Base-by-base conservation (phyloP, 768 basidiomycete species). In the Hericium erinaceus region DNA sequence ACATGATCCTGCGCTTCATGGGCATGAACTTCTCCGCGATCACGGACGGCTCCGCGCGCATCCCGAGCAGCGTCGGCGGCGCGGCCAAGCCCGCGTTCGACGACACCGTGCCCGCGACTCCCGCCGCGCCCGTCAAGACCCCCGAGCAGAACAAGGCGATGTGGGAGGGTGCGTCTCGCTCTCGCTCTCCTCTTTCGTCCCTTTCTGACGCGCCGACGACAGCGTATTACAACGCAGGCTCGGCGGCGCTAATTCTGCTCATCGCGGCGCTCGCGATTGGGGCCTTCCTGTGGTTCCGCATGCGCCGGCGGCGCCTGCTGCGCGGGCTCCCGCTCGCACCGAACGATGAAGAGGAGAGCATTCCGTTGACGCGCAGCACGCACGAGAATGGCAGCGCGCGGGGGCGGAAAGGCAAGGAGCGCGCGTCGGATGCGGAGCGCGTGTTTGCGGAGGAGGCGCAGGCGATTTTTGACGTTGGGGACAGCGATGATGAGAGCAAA, bases 1-100 rank as follows among this genome's bases (percentile, higher is more conserved):
- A 99, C 70, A 98, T 98, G 97, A 95, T 99, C 64, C 82, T 97
- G 41, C 90, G 97, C 13, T 99, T 99, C 75, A 92, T 98, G 86
- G 87, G 83, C 53, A 83, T 94, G 59, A 87, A 98, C 74, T 90
- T 95, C 64, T 80, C 86, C 24, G 78, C 83, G 2, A 79, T 98
- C 57, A 75, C 85, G 2, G 92, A 89, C 22, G 85, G 89, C 37
- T 85, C 91, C 0, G 92, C 92, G 2, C 77, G 73, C 54, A 87
- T 95, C 57, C 86, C 92, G 13, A 92, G 88, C 59, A 82, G 80
- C 40, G 77, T 99, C 26, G 97, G 95, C 12, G 76, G 77, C 44
- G 74, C 81, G 38, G 72, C 72, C n/a, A 89, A 93, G 65, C 85
- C 89, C 2, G 64, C 80, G 16, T 81, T 79, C 2, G 78, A 82